A percentile compares a stretch with the other conserved stretches of the same genome.
Evolutionary conservation across 352 stramenopile species (phyloP).

Genomic region (Lagenidium sp.): DNA sequence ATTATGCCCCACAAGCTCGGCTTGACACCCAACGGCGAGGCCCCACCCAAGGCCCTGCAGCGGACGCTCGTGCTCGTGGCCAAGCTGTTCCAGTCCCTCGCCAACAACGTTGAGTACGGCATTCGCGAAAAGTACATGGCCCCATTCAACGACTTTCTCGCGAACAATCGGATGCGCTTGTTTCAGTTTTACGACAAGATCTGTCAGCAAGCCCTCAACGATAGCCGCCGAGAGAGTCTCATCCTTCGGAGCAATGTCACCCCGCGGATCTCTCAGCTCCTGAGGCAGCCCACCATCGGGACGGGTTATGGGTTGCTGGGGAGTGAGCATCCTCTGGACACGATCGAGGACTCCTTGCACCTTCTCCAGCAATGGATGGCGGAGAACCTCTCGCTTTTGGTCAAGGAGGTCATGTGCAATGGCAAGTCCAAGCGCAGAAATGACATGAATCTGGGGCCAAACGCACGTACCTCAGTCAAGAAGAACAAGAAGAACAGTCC

Average conservation of each 20-base stretch:
- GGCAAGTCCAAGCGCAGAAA: conserved; percentile 40
- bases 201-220: conserved; percentile 53
- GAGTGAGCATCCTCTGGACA: conserved; percentile 4
- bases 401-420: conserved; percentile 37
- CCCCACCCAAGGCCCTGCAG: conserved; percentile 40
- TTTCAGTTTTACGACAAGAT: conserved; percentile 71
- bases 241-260: conserved; percentile 43
- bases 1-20: conserved; percentile 67
- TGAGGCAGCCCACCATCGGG: conserved; percentile 8
- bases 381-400: conserved; percentile 32
- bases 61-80: conserved; percentile 66
- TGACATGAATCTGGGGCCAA: conserved; percentile 18
- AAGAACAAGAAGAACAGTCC: conserved; percentile 14
- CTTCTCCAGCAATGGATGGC: conserved; percentile 50
- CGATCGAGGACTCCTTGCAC: conserved; percentile 25
- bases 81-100: conserved; percentile 75
- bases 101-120: conserved; percentile 70
- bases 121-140: conserved; percentile 67
- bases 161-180: conserved; percentile 41
- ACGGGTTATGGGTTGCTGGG: conserved; percentile 6
- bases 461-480: conserved; percentile 9
- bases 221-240: conserved; percentile 51
- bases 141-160: conserved; percentile 67
- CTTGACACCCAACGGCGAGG: conserved; percentile 31
- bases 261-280: conserved; percentile 62